Evolutionary conservation across 108 stramenopile genomes (phyloP).

Genomic region (Skeletonema grethae): DNA sequence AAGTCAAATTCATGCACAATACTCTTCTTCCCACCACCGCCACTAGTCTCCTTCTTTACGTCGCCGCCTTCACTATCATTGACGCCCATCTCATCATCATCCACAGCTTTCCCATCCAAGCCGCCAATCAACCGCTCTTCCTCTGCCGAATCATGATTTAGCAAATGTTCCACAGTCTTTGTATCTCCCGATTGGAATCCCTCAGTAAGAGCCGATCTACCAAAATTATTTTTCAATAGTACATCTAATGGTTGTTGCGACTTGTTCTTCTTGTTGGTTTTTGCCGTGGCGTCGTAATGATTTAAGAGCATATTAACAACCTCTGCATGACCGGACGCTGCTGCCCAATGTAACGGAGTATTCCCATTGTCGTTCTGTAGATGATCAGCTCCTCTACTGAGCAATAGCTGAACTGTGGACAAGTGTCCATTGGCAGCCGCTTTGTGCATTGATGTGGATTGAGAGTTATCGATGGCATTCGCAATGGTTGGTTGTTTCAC

Average conservation of each 20-base stretch:
- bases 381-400: constrained; percentile 35
- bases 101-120: constrained; percentile 26
- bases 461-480: constrained; percentile 28
- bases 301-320: constrained; percentile 60
- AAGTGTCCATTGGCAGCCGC: constrained; percentile 82
- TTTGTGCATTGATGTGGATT: constrained; percentile 79
- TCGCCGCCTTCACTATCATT: background rate
- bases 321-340: constrained; percentile 64
- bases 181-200: constrained; percentile 76
- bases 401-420: constrained; percentile 51
- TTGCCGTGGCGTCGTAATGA: constrained; percentile 32
- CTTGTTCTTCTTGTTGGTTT: background rate
- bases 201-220: constrained; percentile 85
- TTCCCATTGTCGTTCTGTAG: constrained; percentile 61
- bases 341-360: constrained; percentile 89
- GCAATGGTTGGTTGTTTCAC: constrained; percentile 4
- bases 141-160: constrained; percentile 86
- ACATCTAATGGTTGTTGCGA: constrained; percentile 61
- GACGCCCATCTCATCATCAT: constrained; percentile 21
- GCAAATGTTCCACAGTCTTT: constrained; percentile 60
- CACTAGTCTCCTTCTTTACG: constrained; percentile 4
- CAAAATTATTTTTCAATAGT: constrained; percentile 74
- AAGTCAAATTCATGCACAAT: constrained; percentile 72
- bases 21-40: constrained; percentile 12
- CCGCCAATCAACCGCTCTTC: constrained; percentile 79